A percentile compares a stretch with the other conserved stretches of the same genome.
Conservation (phyloP, 2,329 filamentous ascomycete species). For the Paecilomyces niveus region DNA sequence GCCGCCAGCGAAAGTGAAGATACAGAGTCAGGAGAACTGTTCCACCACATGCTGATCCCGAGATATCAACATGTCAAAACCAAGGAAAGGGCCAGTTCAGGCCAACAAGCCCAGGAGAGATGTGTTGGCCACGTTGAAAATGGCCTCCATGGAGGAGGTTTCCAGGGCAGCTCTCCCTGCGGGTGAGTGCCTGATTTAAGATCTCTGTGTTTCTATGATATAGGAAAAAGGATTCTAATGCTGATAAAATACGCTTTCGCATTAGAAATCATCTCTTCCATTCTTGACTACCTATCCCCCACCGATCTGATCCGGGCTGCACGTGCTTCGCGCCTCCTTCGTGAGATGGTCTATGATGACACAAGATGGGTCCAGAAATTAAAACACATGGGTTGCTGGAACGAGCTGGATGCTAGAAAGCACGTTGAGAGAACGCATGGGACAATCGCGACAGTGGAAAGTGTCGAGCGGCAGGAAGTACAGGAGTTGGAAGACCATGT, state of each 20-base stretch:
- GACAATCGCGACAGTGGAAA: slow-evolving; percentile 20
- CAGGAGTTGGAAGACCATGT: slow-evolving; percentile 16
- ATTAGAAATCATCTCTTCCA: slow-evolving; percentile 75
- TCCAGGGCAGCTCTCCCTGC: slow-evolving; percentile 74
- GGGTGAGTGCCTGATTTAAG: slow-evolving; percentile 46
- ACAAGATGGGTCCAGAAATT: slow-evolving; percentile 86
- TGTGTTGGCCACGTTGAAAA: slow-evolving; percentile 69
- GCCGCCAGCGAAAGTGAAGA: neutral
- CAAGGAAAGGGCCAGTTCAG: slow-evolving; percentile 36
- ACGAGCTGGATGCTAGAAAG: slow-evolving; percentile 75
- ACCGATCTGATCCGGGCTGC: slow-evolving; percentile 81
- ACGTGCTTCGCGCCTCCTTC: slow-evolving; percentile 73
- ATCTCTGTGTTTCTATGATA: neutral
- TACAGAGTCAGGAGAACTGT: neutral
- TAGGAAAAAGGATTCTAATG: neutral
- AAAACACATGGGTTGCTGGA: slow-evolving; percentile 84
- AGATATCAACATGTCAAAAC: slow-evolving; percentile 39
- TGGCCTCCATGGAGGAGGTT: slow-evolving; percentile 67
- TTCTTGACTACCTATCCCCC: slow-evolving; percentile 83
- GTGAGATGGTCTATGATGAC: slow-evolving; percentile 98
- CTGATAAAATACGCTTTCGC: slow-evolving; percentile 14
- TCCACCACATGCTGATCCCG: slow-evolving; percentile 18
- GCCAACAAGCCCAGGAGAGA: slow-evolving; percentile 36
- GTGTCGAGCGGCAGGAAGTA: slow-evolving; percentile 19
- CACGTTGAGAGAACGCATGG: slow-evolving; percentile 64